Conservation (phyloP, 306 rosid genomes). For the Citrullus mucosospermus region DNA sequence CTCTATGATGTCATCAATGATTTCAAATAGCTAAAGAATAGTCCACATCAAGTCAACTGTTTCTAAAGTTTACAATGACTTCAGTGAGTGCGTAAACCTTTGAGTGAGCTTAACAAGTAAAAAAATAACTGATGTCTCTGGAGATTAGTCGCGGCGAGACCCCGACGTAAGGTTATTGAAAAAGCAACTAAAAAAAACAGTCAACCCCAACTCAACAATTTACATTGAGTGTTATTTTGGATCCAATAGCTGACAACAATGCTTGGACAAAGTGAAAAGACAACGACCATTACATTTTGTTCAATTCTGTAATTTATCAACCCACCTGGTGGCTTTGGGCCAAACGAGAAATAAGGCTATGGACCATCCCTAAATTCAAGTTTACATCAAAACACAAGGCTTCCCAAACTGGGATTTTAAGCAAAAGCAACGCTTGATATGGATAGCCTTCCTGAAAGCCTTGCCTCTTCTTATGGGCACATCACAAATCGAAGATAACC, state of each 20-base stretch:
- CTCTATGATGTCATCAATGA: neutral
- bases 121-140: neutral
- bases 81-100: neutral
- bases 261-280: neutral
- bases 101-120: neutral
- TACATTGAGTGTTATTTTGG: neutral
- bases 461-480: neutral
- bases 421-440: neutral
- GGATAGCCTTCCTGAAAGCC: neutral
- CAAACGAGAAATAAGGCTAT: neutral
- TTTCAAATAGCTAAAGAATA: neutral
- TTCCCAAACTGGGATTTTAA: neutral
- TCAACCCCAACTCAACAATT: neutral
- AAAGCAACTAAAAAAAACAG: neutral
- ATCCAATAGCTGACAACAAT: neutral
- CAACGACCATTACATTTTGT: neutral
- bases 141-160: neutral
- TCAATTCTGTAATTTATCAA: neutral
- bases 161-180: neutral
- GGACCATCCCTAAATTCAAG: neutral
- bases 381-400: neutral
- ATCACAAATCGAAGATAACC: neutral
- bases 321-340: neutral
- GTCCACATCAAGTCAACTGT: neutral
- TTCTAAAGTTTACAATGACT: neutral